Evolutionary conservation across 2,329 filamentous ascomycete genomes (phyloP), one percentile per base, ranked within the genome.

Genomic region (Rosellinia necatrix): DNA sequence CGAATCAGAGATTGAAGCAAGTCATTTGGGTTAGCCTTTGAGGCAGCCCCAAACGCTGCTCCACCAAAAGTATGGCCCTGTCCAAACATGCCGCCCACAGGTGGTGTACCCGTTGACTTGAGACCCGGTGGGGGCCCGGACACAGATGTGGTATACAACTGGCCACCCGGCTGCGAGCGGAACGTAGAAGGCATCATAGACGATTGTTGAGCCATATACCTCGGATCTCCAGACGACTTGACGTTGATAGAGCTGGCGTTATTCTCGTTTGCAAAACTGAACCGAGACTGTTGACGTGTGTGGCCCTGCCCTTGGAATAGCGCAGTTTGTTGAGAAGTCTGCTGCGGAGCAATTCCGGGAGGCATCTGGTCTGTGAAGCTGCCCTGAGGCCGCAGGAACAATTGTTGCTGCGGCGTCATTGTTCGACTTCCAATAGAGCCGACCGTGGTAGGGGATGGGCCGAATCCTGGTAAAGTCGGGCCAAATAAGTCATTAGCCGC

Each of bases 121-220:
- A 99, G 80, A 8, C 94, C 94, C 0, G 94, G 96, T 57, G 94
- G 94, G 24, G 96, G 94, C 3, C 92, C 93, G 67, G 96, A 91
- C 68, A 97, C 91, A 8, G 90, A 90, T 50, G 86, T 87, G 43
- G 87, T 84, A 72, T 94, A 97, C 71, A 91, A 94, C 61, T 90
- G 89, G 62, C 81, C 84, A 62, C 81, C 73, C 72, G 84, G 73
- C 65, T 86, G 82, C 35, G 78, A 76, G 64, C 86, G 85, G 68
- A 83, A 82, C 9, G 80, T 72, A 42, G 80, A 81, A 43, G 88
- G 89, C 87, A 93, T 91, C 88, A 92, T 94, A n/a, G 89, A 87
- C 48, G 86, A 85, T 75, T 93, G 91, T 72, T 92, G 91, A 53
- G 85, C 90, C 87, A 93, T 89, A 67, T 91, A 81, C 68, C 90